Conservation (phyloP, 2,329 filamentous ascomycete species). For the Cercospora sesami region DNA sequence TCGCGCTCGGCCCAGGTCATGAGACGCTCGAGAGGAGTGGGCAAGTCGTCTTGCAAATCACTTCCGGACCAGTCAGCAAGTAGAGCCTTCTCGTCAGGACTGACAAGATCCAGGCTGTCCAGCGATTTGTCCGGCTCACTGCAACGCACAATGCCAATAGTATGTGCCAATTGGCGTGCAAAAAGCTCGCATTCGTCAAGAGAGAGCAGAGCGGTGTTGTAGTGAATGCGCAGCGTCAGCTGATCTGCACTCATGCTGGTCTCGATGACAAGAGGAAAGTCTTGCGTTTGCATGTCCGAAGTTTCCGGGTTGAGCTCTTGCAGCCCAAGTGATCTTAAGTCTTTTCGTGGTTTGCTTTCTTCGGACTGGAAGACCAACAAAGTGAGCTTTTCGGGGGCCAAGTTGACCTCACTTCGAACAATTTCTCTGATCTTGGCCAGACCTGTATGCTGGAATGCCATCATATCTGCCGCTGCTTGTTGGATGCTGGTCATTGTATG, state of each 20-base stretch:
- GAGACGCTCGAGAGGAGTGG: not conserved
- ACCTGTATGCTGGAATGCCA: not conserved
- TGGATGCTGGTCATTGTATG: not conserved
- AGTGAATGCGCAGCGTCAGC: not conserved
- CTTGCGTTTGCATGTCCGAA: not conserved
- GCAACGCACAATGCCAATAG: not conserved
- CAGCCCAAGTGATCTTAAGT: not conserved
- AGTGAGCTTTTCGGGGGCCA: not conserved
- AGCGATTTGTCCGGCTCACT: not conserved
- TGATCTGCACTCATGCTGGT: not conserved
- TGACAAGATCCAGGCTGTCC: not conserved
- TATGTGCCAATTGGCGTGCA: not conserved
- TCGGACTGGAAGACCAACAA: not conserved
- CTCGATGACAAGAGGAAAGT: not conserved
- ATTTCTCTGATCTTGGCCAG: not conserved
- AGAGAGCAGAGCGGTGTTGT: not conserved
- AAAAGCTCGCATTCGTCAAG: not conserved
- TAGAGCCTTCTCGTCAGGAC: not conserved
- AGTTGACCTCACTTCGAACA: not conserved
- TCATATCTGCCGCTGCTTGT: not conserved
- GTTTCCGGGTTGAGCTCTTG: not conserved
- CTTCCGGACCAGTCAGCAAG: not conserved
- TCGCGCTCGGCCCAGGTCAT: not conserved
- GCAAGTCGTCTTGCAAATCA: not conserved
- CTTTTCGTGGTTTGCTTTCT: not conserved